Percentiles rank a stretch among this genome's conserved stretches.
Evolutionary conservation across 305 asterid genomes (phyloP).

Genomic region (Fraxinus sp.): DNA sequence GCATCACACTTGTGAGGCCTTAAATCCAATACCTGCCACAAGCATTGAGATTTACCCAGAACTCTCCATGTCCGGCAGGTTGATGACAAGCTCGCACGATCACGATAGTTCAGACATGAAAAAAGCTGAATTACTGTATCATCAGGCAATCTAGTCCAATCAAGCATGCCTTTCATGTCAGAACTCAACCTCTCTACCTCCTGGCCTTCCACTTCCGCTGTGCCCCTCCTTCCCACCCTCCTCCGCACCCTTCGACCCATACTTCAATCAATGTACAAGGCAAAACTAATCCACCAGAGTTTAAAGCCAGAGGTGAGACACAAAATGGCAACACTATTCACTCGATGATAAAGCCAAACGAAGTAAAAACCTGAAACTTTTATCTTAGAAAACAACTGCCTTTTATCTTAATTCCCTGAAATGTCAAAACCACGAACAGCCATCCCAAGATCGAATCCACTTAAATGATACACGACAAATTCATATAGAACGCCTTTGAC

Average conservation of each 20-base stretch:
- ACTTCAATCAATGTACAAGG: slow-evolving; percentile 24
- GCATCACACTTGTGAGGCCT: slow-evolving; percentile 71
- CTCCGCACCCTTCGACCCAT: slow-evolving; percentile 80
- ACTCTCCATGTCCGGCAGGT: slow-evolving; percentile 76
- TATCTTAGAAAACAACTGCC: background rate
- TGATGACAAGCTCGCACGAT: slow-evolving; percentile 81
- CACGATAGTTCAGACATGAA: slow-evolving; percentile 70
- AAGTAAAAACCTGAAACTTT: background rate
- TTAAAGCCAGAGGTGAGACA: background rate
- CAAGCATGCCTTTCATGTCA: slow-evolving; percentile 46
- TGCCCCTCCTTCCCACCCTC: slow-evolving; percentile 54
- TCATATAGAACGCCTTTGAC: background rate
- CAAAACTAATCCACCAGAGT: slow-evolving; percentile 13
- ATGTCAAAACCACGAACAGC: background rate
- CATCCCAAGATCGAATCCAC: background rate
- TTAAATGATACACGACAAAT: background rate
- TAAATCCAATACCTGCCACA: slow-evolving; percentile 74
- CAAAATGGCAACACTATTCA: slow-evolving; percentile 2
- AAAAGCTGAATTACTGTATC: slow-evolving; percentile 74
- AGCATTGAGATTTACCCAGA: slow-evolving; percentile 62
- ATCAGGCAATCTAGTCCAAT: slow-evolving; percentile 82
- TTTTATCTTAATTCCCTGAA: background rate
- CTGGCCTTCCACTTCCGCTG: slow-evolving; percentile 45
- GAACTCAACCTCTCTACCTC: slow-evolving; percentile 37
- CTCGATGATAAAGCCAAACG: slow-evolving; percentile 11